phyloP scores from a whole-genome alignment of 23 red algal species.

The Gracilaria domingensis region DNA sequence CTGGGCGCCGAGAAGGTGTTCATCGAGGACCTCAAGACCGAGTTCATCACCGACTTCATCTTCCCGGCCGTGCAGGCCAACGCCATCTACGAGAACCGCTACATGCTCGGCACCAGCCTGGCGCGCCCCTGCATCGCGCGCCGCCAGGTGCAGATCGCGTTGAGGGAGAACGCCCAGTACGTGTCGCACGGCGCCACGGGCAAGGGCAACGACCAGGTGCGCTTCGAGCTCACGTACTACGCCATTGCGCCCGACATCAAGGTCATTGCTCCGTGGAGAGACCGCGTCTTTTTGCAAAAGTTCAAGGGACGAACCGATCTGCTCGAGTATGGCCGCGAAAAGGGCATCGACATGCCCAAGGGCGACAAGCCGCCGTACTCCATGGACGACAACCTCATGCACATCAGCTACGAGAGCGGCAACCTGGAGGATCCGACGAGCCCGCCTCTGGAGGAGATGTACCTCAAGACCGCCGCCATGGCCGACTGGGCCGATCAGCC shows the following conservation, averaged over 20 bases:
- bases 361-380: slow-evolving; percentile 96
- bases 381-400: slow-evolving; percentile 99
- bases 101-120: slow-evolving; percentile 92
- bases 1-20: slow-evolving; percentile 91
- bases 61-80: slow-evolving; percentile 95
- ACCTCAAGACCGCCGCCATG: slow-evolving; percentile 77
- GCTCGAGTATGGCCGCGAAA: slow-evolving; percentile 84
- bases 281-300: slow-evolving; percentile 66
- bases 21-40: slow-evolving; percentile 89
- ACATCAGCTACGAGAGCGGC: slow-evolving; percentile 94
- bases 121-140: slow-evolving; percentile 97
- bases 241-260: slow-evolving; percentile 88
- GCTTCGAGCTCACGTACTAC: slow-evolving; percentile 93
- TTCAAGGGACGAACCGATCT: slow-evolving; percentile 92
- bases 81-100: slow-evolving; percentile 97
- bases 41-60: slow-evolving; percentile 94
- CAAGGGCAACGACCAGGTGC: slow-evolving; percentile 99
- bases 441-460: slow-evolving; percentile 79
- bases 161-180: slow-evolving; percentile 77
- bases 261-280: slow-evolving; percentile 96
- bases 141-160: slow-evolving; percentile 88
- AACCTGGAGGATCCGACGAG: slow-evolving; percentile 88
- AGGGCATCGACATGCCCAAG: slow-evolving; percentile 90
- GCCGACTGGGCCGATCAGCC: slow-evolving; percentile 80
- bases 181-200: slow-evolving; percentile 96